These are phyloP conservation scores for Physcomitrellopsis africana DNA, from an alignment of 225 moss, liverwort and hornwort genomes.

Conservation along the genomic window DNA sequence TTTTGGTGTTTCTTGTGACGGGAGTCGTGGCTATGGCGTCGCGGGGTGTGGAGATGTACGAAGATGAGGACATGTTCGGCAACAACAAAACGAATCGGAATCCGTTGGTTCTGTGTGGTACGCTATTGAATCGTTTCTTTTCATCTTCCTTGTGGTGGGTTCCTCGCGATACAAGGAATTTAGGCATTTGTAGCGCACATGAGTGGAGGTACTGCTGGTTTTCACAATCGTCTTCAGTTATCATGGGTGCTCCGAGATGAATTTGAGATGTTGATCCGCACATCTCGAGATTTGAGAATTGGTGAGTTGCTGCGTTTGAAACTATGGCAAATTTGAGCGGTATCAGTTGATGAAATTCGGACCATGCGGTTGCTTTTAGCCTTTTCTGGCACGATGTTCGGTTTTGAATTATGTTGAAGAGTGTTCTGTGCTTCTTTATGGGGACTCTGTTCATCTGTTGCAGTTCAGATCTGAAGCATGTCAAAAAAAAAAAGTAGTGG, in stretches of 20 bases:
- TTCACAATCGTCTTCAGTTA: neutral
- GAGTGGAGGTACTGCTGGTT: slow-evolving; percentile 11
- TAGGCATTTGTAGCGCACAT: neutral
- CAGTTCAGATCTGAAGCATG: neutral
- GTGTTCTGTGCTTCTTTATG: neutral
- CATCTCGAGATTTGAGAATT: slow-evolving; percentile 1
- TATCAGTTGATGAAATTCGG: neutral
- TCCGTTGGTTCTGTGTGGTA: slow-evolving; percentile 80
- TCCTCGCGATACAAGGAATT: neutral
- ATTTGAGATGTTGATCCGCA: neutral
- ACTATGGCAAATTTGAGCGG: neutral
- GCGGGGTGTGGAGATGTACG: slow-evolving; percentile 26
- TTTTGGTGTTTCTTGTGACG: neutral
- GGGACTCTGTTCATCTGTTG: neutral
- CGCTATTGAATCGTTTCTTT: neutral
- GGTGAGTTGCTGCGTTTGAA: neutral
- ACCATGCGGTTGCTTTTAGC: neutral
- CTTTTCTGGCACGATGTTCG: neutral
- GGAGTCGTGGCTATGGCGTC: slow-evolving; percentile 29
- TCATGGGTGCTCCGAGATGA: neutral
- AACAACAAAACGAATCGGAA: slow-evolving; percentile 71
- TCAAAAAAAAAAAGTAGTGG: neutral
- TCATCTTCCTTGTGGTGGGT: slow-evolving; percentile 1
- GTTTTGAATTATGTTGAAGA: neutral
- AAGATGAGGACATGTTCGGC: slow-evolving; percentile 65